Conservation (phyloP, 2,329 filamentous ascomycete genomes). For the Fusarium illudens region DNA sequence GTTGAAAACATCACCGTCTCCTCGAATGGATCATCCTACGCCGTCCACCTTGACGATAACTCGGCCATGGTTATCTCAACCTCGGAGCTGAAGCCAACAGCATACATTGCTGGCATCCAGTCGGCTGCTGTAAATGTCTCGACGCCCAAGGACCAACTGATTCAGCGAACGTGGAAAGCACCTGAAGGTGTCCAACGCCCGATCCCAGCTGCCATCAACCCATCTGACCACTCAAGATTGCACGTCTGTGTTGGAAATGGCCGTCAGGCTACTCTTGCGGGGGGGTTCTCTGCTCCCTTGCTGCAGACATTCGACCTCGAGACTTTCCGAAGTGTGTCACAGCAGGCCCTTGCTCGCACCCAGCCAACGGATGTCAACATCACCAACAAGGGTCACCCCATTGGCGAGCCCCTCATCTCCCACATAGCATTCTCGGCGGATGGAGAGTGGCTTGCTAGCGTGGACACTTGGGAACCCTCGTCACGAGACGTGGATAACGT, state of each 20-base stretch:
- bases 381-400: constrained; percentile 73
- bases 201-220: constrained; percentile 70
- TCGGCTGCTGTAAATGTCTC: constrained; percentile 61
- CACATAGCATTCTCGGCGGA: constrained; percentile 80
- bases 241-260: constrained; percentile 73
- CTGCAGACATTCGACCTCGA: constrained; percentile 90
- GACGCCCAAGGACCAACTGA: constrained; percentile 61
- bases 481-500: constrained; percentile 68
- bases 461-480: constrained; percentile 89
- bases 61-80: constrained; percentile 91
- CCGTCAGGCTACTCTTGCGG: constrained; percentile 64
- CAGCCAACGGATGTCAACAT: constrained; percentile 84
- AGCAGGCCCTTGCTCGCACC: constrained; percentile 88
- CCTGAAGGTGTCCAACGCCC: constrained; percentile 55
- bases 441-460: constrained; percentile 88
- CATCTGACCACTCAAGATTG: constrained; percentile 68
- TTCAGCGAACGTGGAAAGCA: constrained; percentile 60
- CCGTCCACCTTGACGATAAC: constrained; percentile 88
- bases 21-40: constrained; percentile 80
- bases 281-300: constrained; percentile 61
- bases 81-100: constrained; percentile 83
- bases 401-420: constrained; percentile 81
- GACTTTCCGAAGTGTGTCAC: constrained; percentile 78
- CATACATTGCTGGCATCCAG: constrained; percentile 87
- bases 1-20: constrained; percentile 89